These are phyloP conservation scores for Cudoniella acicularis DNA, from an alignment of 495 filamentous ascomycete species.

Conservation along the genomic window DNA sequence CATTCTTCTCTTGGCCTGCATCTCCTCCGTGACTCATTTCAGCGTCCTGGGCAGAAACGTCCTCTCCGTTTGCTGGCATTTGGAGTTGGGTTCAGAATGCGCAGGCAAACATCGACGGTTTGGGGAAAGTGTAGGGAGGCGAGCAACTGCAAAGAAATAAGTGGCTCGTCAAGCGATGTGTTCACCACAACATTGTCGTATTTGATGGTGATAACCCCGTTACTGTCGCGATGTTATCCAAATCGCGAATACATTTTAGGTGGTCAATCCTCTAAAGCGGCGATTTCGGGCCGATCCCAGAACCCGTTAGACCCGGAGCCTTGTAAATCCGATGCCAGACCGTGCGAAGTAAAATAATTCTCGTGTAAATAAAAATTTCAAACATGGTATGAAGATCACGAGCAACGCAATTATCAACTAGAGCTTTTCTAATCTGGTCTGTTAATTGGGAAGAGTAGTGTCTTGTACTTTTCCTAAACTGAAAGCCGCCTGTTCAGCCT, in stretches of 20 bases:
- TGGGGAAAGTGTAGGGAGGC: not conserved
- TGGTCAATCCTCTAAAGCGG: not conserved
- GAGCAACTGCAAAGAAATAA: not conserved
- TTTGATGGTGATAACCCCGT: not conserved
- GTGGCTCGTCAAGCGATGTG: too few species aligned
- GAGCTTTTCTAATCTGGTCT: too few species aligned
- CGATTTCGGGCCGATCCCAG: not conserved
- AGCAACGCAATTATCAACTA: too few species aligned
- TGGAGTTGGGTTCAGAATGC: not conserved
- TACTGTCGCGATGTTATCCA: not conserved
- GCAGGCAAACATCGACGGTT: not conserved
- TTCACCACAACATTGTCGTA: not conserved
- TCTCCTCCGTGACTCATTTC: constrained; percentile 7
- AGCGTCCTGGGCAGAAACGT: constrained; percentile 2
- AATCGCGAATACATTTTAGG: not conserved
- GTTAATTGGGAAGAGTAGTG: too few species aligned
- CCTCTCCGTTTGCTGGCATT: constrained; percentile 15
- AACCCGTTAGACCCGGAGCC: constrained; percentile 2
- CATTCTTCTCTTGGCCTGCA: not conserved
- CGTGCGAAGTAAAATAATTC: not conserved
- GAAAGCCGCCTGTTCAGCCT: too few species aligned
- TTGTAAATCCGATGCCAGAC: not conserved
- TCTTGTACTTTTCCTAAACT: too few species aligned
- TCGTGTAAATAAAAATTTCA: too few species aligned
- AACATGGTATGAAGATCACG: too few species aligned